Conservation (phyloP, 2,329 filamentous ascomycete genomes). For the Colletotrichum paranaense region DNA sequence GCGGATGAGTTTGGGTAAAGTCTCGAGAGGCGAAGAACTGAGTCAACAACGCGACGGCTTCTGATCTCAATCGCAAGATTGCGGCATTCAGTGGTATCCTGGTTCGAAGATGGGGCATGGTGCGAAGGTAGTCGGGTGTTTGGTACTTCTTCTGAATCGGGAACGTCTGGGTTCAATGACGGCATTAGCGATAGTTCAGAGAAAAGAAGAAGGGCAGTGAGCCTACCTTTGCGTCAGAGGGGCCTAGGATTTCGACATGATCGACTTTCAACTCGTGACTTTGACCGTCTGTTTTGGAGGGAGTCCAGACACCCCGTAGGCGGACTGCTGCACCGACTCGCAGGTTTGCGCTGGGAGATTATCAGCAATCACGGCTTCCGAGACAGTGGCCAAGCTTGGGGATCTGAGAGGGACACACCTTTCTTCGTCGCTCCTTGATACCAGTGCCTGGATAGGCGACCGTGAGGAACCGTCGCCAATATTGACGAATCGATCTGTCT, state of each 20-base stretch:
- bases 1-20: slow-evolving; percentile 89
- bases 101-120: slow-evolving; percentile 86
- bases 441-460: slow-evolving; percentile 81
- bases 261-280: slow-evolving; percentile 84
- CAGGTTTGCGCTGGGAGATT: slow-evolving; percentile 64
- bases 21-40: slow-evolving; percentile 78
- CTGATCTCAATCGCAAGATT: slow-evolving; percentile 84
- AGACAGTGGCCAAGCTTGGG: slow-evolving; percentile 37
- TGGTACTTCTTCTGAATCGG: slow-evolving; percentile 98
- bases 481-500: slow-evolving; percentile 83
- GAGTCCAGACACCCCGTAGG: slow-evolving; percentile 81
- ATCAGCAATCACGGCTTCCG: slow-evolving; percentile 43
- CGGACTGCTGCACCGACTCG: slow-evolving; percentile 84
- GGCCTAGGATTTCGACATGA: slow-evolving; percentile 76
- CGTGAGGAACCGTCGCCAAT: slow-evolving; percentile 89
- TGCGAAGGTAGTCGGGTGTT: slow-evolving; percentile 86
- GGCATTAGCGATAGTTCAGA: slow-evolving; percentile 10
- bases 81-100: slow-evolving; percentile 85
- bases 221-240: slow-evolving; percentile 82
- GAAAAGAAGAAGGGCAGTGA: slow-evolving; percentile 26
- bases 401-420: slow-evolving; percentile 65
- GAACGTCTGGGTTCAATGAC: slow-evolving; percentile 71
- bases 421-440: slow-evolving; percentile 76
- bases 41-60: slow-evolving; percentile 78
- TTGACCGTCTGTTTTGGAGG: slow-evolving; percentile 76